Conservation (phyloP, 2,329 filamentous ascomycete species). For the Pleurostoma richardsiae region DNA sequence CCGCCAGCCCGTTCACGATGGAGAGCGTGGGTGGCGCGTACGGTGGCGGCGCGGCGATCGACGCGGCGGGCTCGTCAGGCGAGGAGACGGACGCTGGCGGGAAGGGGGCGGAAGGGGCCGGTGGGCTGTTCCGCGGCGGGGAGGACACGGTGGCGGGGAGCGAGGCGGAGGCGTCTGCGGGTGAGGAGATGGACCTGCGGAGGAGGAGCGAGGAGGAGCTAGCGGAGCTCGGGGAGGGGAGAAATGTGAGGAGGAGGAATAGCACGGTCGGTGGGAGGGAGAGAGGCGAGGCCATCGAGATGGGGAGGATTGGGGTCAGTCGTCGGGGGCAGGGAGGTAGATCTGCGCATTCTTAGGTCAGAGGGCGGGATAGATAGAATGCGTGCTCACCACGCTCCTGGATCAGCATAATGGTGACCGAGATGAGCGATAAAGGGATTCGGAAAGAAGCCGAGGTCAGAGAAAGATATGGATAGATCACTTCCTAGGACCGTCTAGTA, state of each 20-base stretch:
- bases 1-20: slow-evolving; percentile 71
- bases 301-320: slow-evolving; percentile 16
- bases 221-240: slow-evolving; percentile 27
- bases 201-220: slow-evolving; percentile 25
- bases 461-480: too few relatives aligned
- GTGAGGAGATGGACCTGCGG: slow-evolving; percentile 1
- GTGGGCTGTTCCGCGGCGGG: slow-evolving; percentile 5
- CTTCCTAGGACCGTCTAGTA: too few relatives aligned
- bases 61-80: slow-evolving; percentile 2
- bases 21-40: slow-evolving; percentile 65
- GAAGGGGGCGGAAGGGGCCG: slow-evolving; percentile 1
- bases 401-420: too few relatives aligned
- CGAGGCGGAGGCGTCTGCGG: slow-evolving; percentile 1
- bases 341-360: too few relatives aligned
- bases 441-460: too few relatives aligned
- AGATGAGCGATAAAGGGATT: too few relatives aligned
- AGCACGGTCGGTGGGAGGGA: slow-evolving; percentile 7
- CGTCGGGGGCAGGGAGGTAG: slow-evolving; percentile 8
- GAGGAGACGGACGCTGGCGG: slow-evolving; percentile 2
- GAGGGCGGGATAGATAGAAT: too few relatives aligned
- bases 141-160: slow-evolving; percentile 5
- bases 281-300: slow-evolving; percentile 16
- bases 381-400: too few relatives aligned
- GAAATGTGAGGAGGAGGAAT: slow-evolving; percentile 9
- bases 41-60: slow-evolving; percentile 17